Base-by-base conservation (phyloP, 768 basidiomycete genomes). In the Macrolepiota albuminosa region DNA sequence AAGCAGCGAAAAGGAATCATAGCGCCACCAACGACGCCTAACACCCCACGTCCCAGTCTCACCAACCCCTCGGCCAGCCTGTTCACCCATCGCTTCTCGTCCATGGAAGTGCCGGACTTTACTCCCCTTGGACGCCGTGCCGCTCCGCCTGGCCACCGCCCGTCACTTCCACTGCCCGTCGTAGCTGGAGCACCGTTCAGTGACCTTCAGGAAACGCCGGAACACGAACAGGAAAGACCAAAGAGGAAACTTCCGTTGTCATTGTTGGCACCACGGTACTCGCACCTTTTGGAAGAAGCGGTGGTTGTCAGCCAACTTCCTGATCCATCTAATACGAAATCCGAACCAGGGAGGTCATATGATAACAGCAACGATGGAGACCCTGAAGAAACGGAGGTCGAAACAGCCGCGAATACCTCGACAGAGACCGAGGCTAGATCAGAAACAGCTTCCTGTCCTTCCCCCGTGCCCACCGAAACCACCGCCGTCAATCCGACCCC, bases 1-100 rank as follows among this genome's bases (percentile, higher is more conserved):
- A 87, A 86, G 60, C 87, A 88, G 63, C 78, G 81, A 8, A 68
- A 75, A 2, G 85, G 86, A 6, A 75, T 79, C 26, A 75, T 81
- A 47, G 86, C 86, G 1, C 80, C 82, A 0, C 83, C 86, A 1
- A 82, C 81, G 0, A 83, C 82, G 2, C 75, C 72, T 57, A 66
- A 64, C 66, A 64, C 69, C 61, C 66, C 72, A 63, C 63, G 49
- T 71, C 57, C 61, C 2, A 29, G 26, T n/a, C 31, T 40, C 56
- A 48, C 36, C 37, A 6, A 18, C 43, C 36, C 45, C 29, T 34
- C 26, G 31, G 10, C 36, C 13, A 40, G 49, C 29, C 33, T 50
- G 21, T 40, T 47, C 39, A 36, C 37, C 18, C 14, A n/a, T 43
- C 24, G 64, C 50, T 48, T 63, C 14, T 56, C 71, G 34, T 69